Evolutionary conservation across 306 rosid genomes (phyloP).

Genomic region (Cucumis sativus): DNA sequence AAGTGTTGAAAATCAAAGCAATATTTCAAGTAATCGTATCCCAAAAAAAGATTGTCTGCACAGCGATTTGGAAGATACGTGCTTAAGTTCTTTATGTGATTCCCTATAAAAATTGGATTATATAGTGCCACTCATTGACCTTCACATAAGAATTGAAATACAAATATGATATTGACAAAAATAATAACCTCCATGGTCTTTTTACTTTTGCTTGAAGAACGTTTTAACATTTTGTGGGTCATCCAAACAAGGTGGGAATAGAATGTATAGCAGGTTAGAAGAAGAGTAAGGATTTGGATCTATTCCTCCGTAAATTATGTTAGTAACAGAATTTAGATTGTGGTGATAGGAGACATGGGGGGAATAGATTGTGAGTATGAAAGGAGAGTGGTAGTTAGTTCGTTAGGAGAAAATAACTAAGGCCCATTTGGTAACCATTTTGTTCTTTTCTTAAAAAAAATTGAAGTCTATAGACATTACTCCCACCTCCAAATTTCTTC

Average conservation of each 20-base stretch:
- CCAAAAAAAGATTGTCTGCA: slow-evolving; percentile 19
- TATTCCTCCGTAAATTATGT: not conserved
- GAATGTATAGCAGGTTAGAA: not conserved
- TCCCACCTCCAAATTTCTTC: too few species aligned
- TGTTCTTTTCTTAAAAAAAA: too few species aligned
- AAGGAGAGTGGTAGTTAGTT: not conserved
- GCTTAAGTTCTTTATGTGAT: not conserved
- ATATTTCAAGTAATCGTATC: slow-evolving; percentile 34
- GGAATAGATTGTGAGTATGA: not conserved
- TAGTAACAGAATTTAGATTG: not conserved
- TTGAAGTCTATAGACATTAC: too few species aligned
- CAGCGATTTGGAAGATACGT: not conserved
- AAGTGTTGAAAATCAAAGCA: slow-evolving; percentile 21
- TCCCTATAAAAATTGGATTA: not conserved
- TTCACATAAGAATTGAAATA: too few species aligned
- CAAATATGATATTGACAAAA: not conserved
- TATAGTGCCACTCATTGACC: too few species aligned
- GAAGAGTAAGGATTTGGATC: not conserved
- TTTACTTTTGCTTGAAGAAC: not conserved
- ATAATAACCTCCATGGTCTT: not conserved
- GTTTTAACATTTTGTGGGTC: not conserved
- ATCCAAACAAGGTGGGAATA: not conserved
- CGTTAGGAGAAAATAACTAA: not conserved
- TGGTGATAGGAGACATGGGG: not conserved
- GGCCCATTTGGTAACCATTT: too few species aligned